Conservation (phyloP, 2,329 filamentous ascomycete genomes). For the Botrytis aclada region DNA sequence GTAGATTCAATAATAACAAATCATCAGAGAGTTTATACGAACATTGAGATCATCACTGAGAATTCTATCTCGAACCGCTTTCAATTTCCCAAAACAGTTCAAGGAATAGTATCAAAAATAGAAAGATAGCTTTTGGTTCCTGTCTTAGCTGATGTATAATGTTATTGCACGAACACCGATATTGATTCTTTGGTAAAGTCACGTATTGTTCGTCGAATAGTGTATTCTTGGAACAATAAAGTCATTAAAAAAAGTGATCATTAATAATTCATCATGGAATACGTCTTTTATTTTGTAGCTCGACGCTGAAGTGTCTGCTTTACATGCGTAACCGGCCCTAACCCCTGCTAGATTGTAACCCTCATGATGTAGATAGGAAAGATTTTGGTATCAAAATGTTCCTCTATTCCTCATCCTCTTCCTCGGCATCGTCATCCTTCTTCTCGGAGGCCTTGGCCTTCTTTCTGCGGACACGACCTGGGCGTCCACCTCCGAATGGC, state of each 20-base stretch:
- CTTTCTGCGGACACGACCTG: conserved; percentile 98
- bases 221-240: not conserved
- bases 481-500: conserved; percentile 94
- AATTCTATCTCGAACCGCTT: not conserved
- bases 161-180: not conserved
- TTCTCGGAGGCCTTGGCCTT: conserved; percentile 96
- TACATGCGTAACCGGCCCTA: conserved; percentile 16
- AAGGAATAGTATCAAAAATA: not conserved
- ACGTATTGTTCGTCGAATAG: not conserved
- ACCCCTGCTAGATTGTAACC: conserved; percentile 2
- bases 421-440: conserved; percentile 74
- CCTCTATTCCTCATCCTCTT: conserved; percentile 69
- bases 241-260: conserved; percentile 15
- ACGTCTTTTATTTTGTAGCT: conserved; percentile 17
- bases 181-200: not conserved
- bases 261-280: conserved; percentile 18
- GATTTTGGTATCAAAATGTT: conserved; percentile 37
- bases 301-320: conserved; percentile 18
- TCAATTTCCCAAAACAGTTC: not conserved
- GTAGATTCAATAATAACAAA: not conserved
- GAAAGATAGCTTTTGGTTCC: not conserved
- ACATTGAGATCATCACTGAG: not conserved
- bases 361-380: conserved; percentile 8
- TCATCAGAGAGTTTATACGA: not conserved
- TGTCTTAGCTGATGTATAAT: not conserved